Evolutionary conservation across 2,329 filamentous ascomycete species (phyloP), one percentile per base, ranked within the genome.

Genomic region (Trichophyton simii): DNA sequence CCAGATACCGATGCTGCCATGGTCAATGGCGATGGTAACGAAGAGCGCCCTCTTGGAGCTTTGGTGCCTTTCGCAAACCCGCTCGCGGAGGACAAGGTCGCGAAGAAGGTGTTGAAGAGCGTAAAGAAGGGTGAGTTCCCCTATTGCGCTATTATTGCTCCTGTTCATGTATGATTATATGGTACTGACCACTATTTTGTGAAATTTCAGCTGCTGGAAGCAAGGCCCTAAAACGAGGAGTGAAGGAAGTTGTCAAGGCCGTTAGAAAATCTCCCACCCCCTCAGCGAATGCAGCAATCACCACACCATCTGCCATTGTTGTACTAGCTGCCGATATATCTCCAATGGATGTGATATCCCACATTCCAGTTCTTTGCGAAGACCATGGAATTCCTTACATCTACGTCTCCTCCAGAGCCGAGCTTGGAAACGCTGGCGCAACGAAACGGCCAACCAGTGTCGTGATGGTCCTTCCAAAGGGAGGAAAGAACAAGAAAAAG

Each of bases 181-280:
- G 9, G 5, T 22, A 58, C 69, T 73, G 63, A 70, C 60, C 25
- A 34, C 36, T 22, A n/a, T 36, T 62, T 41, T 42, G 22, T 31
- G 22, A 28, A 38, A 38, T 38, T 28, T 48, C 76, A 97, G 94
- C 92, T 68, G 91, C 94, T 70, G 96, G 95, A 79, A 85, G 90
- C 78, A 95, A 95, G 79, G 88, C 89, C 63, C 88, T 99, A 72
- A 95, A 96, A 80, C 91, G 94, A 72, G 94, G 94, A 72, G 94
- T 99, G 67, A 99, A 99, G 79, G 94, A 99, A 79, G 92, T 96
- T 72, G 91, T 97, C 79, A 99, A 99, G 80, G 88, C 91, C 38
- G 88, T 99, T 69, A 91, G 94, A 80, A 97, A 97, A 80, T 92
- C 90, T 13, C 82, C 88, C 62, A 76, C 84, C 68, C 83, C 85